Evolutionary conservation across 1,284 basidiomycete genomes (phyloP), one percentile per base, ranked within the genome.

Genomic region (Ganoderma boninense): DNA sequence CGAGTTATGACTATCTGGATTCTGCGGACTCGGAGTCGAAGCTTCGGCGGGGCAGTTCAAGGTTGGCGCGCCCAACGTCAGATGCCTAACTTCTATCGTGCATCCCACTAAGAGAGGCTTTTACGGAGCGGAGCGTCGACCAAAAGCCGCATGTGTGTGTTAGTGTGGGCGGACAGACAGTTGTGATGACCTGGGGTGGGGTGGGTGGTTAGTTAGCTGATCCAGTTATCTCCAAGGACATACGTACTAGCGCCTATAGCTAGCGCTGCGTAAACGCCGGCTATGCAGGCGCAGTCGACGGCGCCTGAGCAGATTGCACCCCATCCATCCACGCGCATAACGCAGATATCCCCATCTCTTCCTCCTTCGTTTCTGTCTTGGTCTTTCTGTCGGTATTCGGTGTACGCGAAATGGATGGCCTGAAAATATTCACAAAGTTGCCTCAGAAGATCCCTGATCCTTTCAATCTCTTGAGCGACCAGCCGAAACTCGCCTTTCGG

Each of bases 401-500:
- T 64, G 35, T 35, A 43, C n/a, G 18, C 60, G 60, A 4, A 32
- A 74, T 74, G 73, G 73, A 74, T 54, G 65, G 70, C 66, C 43
- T 74, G 42, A 74, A 68, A 57, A 83, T 84, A 80, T 79, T 84
- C 63, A 80, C 90, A 18, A 92, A 86, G 73, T 82, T 94, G 67
- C 92, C 92, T 16, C 90, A 90, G 77, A 89, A 86, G 74, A 84
- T 95, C 64, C 87, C 89, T 20, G 89, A 91, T 20, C 92, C 93
- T n/a, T 91, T 95, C 80, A 90, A 91, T n/a, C 79, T 95, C n/a
- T 81, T 95, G 32, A 91, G 92, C 13, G 95, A 97, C 79, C 94
- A 96, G 78, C 90, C 94, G 42, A 97, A 97, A 81, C 89, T 97
- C 32, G 90, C 92, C 26, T 97, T 97, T 80, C 90, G 94, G 63